Base-by-base conservation (phyloP, 2,329 filamentous ascomycete species). In the Lasiodiplodia gonubiensis region DNA sequence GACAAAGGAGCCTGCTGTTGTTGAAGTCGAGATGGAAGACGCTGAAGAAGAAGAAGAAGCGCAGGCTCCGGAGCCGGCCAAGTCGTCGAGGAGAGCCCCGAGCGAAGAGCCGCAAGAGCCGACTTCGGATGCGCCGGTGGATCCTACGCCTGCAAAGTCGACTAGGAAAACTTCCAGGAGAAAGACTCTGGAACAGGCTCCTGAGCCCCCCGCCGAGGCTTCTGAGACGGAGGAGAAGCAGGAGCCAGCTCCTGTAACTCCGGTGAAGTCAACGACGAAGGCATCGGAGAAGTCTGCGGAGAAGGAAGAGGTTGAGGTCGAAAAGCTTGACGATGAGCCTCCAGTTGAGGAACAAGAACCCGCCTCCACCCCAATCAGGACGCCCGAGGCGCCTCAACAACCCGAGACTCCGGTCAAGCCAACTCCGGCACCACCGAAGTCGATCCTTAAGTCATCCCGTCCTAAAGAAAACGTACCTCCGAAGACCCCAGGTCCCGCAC, bases 21-120 rank as follows among this genome's bases (percentile, higher is more conserved):
- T 49, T 6, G 61, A 64, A 8, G 23, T 64, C 14, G 48, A 54
- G 33, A 64, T 64, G 61, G 61, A 64, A 18, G 61, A 64, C 30
- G 61, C n/a, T 23, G 55, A 60, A 7, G 30, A 33, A 33, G 30
- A 33, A 33, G 30, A 33, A 2, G 35, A 37, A 12, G 16, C 25
- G 2, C 33, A 33, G 23, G 55, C 53, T 27, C 52, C 55, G 2
- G n/a, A 33, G 23, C n/a, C 48, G 11, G 18, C 30, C 3, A 55
- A 46, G n/a, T 42, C 48, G 14, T 52, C 54, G n/a, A 67, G 35
- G 42, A 60, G 39, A 37, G 61, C 48, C 2, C 25, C 65, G 14
- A 61, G 65, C 23, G 54, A 67, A n/a, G 42, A 67, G 48, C 42
- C 52, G 12, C 14, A 57, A n/a, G 33, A 33, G 25, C n/a, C 27